Conservation (phyloP, 345 rosid genomes). For the Brassica nigra region DNA sequence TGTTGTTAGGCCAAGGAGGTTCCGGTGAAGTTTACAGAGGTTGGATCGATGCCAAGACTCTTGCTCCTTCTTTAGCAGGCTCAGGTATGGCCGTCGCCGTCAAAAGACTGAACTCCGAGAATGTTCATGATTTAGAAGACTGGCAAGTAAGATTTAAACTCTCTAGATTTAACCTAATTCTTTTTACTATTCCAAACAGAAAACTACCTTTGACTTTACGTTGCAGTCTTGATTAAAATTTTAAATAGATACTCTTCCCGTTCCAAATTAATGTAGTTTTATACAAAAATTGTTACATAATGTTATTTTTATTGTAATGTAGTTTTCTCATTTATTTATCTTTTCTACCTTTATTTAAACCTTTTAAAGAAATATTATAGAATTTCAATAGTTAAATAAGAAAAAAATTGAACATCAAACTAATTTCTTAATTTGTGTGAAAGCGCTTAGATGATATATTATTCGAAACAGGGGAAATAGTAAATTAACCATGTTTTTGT, state of each 20-base stretch:
- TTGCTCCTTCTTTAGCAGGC: constrained; percentile 59
- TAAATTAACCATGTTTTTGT: background rate
- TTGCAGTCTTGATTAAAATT: constrained; percentile 9
- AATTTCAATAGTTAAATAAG: background rate
- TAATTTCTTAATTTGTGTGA: background rate
- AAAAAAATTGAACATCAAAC: background rate
- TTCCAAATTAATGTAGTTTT: background rate
- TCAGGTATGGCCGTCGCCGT: constrained; percentile 69
- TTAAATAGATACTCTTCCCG: background rate
- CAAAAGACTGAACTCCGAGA: constrained; percentile 66
- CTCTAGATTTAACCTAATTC: background rate
- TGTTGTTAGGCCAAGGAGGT: constrained; percentile 76
- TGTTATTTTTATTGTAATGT: too few relatives aligned
- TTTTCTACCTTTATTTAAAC: background rate
- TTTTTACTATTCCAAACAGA: background rate
- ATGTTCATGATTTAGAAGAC: constrained; percentile 42
- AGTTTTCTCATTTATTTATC: background rate
- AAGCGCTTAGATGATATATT: too few relatives aligned
- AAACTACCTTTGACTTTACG: constrained; percentile 24
- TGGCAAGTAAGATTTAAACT: constrained; percentile 39
- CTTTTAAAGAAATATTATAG: background rate
- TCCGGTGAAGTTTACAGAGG: constrained; percentile 85
- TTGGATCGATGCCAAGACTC: constrained; percentile 67
- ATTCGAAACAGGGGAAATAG: background rate
- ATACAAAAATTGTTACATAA: background rate